A percentile compares a stretch with the other conserved stretches of the same genome.
These are phyloP conservation scores for Aureobasidium zeae DNA, from an alignment of 2,329 filamentous ascomycete genomes.

Conservation along the genomic window DNA sequence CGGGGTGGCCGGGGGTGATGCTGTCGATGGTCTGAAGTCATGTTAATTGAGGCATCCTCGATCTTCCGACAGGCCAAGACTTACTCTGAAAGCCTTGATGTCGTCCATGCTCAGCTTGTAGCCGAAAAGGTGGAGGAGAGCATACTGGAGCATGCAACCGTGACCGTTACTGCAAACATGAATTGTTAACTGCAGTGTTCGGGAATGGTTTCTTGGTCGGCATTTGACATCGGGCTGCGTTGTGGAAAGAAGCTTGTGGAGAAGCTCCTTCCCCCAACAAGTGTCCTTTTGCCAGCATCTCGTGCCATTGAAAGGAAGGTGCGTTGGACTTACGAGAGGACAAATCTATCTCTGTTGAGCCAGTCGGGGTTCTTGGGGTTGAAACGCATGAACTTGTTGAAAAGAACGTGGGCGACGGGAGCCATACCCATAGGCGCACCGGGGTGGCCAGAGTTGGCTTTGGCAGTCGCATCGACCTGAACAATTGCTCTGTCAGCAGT, in stretches of 20 bases:
- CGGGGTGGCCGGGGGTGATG: constrained; percentile 93
- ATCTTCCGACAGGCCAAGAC: too few relatives aligned
- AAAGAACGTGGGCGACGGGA: constrained; percentile 90
- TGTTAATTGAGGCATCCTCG: too few relatives aligned
- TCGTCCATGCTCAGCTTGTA: constrained; percentile 81
- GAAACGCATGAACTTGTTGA: constrained; percentile 98
- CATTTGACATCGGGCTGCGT: constrained; percentile 6
- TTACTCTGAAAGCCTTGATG: constrained; percentile 90
- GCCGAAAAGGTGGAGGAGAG: constrained; percentile 91
- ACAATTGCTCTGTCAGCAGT: constrained; percentile 10
- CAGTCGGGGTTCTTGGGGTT: constrained; percentile 98
- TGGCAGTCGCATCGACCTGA: constrained; percentile 93
- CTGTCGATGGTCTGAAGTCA: constrained; percentile 51
- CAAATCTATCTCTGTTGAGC: constrained; percentile 96
- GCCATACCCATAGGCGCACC: constrained; percentile 98
- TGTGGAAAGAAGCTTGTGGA: too few relatives aligned
- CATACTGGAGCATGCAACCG: constrained; percentile 99
- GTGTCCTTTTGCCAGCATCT: too few relatives aligned
- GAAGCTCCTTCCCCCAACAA: background rate
- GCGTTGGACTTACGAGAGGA: constrained; percentile 92
- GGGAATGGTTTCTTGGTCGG: background rate
- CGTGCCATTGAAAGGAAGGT: too few relatives aligned
- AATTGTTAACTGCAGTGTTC: constrained; percentile 1
- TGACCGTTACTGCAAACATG: constrained; percentile 70
- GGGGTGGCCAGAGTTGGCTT: constrained; percentile 95